phyloP scores from a whole-genome alignment of 2,329 filamentous ascomycete species.

The Parastagonospora nodorum region DNA sequence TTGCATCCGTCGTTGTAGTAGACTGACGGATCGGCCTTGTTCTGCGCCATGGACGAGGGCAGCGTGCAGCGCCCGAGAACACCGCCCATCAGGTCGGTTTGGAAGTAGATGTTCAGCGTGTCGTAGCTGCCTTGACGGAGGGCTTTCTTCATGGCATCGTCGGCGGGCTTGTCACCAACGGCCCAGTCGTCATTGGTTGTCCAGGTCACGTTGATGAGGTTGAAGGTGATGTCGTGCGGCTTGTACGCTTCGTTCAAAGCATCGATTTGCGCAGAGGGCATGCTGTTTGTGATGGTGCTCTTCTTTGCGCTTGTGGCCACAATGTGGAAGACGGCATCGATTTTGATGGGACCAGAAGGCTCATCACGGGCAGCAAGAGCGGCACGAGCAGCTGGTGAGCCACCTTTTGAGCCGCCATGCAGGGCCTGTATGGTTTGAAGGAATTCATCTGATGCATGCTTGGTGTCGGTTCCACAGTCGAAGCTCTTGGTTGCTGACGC shows the following conservation, averaged over 20 bases:
- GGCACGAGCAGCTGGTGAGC: constrained; percentile 36
- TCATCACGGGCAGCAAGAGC: constrained; percentile 26
- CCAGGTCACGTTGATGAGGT: constrained; percentile 54
- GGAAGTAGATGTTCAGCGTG: constrained; percentile 65
- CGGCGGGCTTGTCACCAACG: constrained; percentile 50
- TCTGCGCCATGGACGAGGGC: constrained; percentile 47
- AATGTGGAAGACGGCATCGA: constrained; percentile 54
- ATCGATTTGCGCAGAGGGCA: constrained; percentile 46
- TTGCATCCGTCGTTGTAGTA: constrained; percentile 63
- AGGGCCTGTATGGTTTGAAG: constrained; percentile 45
- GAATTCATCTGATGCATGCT: constrained; percentile 46
- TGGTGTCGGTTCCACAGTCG: constrained; percentile 49
- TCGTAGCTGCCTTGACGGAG: constrained; percentile 60
- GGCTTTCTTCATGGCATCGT: constrained; percentile 58
- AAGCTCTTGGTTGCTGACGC: constrained; percentile 43
- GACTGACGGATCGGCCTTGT: constrained; percentile 40
- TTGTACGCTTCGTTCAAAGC: constrained; percentile 52
- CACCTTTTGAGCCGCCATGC: constrained; percentile 30
- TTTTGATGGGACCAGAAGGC: constrained; percentile 34
- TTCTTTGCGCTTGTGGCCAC: constrained; percentile 46
- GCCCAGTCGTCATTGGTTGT: constrained; percentile 62
- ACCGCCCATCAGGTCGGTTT: constrained; percentile 55
- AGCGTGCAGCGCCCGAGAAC: constrained; percentile 62
- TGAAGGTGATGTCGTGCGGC: constrained; percentile 58
- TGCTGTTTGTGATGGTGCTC: constrained; percentile 47